A percentile compares a stretch with the other conserved stretches of the same genome.
phyloP scores from a whole-genome alignment of 495 filamentous ascomycete genomes.

The Monascus purpureus region DNA sequence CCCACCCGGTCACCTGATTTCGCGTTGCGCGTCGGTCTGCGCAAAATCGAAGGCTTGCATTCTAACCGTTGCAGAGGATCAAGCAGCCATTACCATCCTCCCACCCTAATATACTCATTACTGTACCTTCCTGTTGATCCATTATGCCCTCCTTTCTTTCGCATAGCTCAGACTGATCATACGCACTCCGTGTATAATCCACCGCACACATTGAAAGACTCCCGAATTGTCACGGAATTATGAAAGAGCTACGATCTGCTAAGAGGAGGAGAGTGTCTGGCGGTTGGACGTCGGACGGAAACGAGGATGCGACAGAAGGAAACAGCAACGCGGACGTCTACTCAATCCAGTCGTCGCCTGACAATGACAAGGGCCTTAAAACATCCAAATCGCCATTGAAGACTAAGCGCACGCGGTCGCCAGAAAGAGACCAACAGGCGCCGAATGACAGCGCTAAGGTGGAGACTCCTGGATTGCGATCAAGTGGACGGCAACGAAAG shows the following conservation, averaged over 20 bases:
- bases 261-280: constrained; percentile 30
- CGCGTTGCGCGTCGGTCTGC: constrained; percentile 1
- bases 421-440: neutral
- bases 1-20: neutral
- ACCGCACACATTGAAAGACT: too few species aligned
- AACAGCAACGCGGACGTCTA: constrained; percentile 6
- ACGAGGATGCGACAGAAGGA: constrained; percentile 24
- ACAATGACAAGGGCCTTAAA: constrained; percentile 3
- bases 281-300: too few species aligned
- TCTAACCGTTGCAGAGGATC: too few species aligned
- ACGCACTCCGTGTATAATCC: too few species aligned
- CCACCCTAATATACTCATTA: too few species aligned
- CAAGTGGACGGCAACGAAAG: constrained; percentile 29
- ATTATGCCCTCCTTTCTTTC: too few species aligned
- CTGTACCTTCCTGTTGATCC: too few species aligned
- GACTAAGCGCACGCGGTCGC: constrained; percentile 8
- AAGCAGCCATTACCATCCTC: too few species aligned
- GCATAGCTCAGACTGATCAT: too few species aligned
- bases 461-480: constrained; percentile 16
- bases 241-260: constrained; percentile 25
- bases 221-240: too few species aligned
- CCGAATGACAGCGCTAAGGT: neutral
- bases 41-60: too few species aligned
- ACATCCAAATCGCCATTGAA: constrained; percentile 2
- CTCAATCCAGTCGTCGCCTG: constrained; percentile 9